A percentile compares a stretch with the other conserved stretches of the same genome.
phyloP scores from a whole-genome alignment of 768 basidiomycete genomes.

The Pulveroboletus ravenelii region DNA sequence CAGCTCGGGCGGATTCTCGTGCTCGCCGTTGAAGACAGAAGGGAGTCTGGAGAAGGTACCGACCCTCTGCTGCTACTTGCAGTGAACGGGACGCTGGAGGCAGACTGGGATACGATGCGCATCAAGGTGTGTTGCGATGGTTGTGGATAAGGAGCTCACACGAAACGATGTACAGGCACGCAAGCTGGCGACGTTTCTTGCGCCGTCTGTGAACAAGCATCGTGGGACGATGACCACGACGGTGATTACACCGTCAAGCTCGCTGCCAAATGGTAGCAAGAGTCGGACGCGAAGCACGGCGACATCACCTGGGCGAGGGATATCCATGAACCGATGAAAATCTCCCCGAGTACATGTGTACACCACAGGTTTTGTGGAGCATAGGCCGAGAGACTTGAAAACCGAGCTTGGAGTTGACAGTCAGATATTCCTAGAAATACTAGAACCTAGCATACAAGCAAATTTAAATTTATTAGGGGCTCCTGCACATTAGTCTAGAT shows the following conservation, averaged over 20 bases:
- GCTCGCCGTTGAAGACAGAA: conserved; percentile 50
- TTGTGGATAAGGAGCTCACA: neutral
- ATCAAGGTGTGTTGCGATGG: conserved; percentile 46
- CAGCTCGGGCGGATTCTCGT: conserved; percentile 72
- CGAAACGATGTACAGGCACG: conserved; percentile 23
- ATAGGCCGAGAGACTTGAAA: too few relatives aligned
- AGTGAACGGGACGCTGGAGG: conserved; percentile 53
- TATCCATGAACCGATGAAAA: conserved; percentile 4
- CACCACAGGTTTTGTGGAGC: too few relatives aligned
- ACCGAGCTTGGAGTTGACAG: too few relatives aligned
- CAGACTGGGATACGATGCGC: conserved; percentile 66
- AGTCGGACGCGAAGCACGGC: conserved; percentile 25
- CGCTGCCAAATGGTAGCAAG: conserved; percentile 15
- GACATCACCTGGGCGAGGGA: conserved; percentile 27
- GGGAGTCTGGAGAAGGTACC: conserved; percentile 3
- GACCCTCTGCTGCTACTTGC: conserved; percentile 67
- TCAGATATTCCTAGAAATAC: too few relatives aligned
- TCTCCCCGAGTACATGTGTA: neutral
- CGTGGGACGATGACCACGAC: conserved; percentile 24
- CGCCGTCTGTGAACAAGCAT: conserved; percentile 36
- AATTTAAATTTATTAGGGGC: too few relatives aligned
- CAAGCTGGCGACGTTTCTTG: conserved; percentile 30
- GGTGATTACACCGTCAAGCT: neutral
- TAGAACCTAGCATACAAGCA: too few relatives aligned
- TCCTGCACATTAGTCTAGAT: too few relatives aligned